Evolutionary conservation across 163 green algal genomes (phyloP), one percentile per base, ranked within the genome.

Genomic region (Coccomyxa subellipsoidea): DNA sequence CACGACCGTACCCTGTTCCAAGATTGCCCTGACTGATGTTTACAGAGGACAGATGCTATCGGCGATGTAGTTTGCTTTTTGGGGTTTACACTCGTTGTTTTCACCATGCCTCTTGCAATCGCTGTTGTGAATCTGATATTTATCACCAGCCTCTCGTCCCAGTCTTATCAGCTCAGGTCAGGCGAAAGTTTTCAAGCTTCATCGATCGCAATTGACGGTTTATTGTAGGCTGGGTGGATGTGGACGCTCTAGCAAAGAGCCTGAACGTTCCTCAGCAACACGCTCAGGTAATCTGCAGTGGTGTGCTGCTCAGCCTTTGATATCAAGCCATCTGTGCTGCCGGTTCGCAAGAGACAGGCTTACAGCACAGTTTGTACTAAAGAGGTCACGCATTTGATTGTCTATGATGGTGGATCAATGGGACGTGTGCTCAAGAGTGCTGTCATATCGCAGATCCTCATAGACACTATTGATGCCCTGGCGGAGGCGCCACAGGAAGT

Each of bases 241-340:
- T 85, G 0, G 10, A 69, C 37, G 76, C 47, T 31, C 69, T 88
- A 9, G 80, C 84, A 8, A 36, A 80, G 21, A 83, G 66, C 38
- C 8, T 85, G 34, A 83, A 87, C 27, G 77, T 89, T 15, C 78
- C 82, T n/a, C 32, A 69, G 25, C 54, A 83, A 77, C 85, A 89
- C 47, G 82, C 59, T 18, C 35, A 82, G 85, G 85, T 89, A 70
- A 35, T 31, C 9, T 76, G 40, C 39, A 6, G 15, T 27, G 47
- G 21, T 54, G 39, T 47, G 69, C 23, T 73, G 18, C 66, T n/a
- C 32, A n/a, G 66, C 21, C 29, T 34, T 18, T 35, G 2, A 34
- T 73, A 36, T 27, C 66, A 35, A 23, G 66, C 66, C 12, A n/a
- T 34, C 1, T 31, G 29, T n/a, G 12, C n/a, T 35, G 66, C 66